Evolutionary conservation across 2,329 filamentous ascomycete genomes (phyloP).

Genomic region (Xylariales sp.): DNA sequence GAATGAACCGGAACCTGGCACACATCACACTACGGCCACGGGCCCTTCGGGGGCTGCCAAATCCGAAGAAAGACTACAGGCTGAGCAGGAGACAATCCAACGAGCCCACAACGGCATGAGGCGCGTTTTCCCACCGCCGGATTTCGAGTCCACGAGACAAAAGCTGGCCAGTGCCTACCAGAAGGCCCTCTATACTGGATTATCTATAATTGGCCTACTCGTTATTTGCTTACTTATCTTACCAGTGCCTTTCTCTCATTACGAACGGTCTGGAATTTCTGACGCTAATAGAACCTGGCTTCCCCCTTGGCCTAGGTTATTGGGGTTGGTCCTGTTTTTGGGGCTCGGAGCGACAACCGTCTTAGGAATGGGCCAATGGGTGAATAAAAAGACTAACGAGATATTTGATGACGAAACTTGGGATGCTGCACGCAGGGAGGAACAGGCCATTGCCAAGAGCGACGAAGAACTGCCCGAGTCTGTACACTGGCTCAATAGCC

Average conservation of each 20-base stretch:
- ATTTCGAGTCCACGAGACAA: conserved; percentile 56
- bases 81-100: conserved; percentile 53
- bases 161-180: conserved; percentile 50
- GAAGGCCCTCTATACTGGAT: conserved; percentile 52
- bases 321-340: conserved; percentile 44
- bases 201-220: conserved; percentile 51
- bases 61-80: conserved; percentile 52
- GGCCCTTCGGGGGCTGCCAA: conserved; percentile 55
- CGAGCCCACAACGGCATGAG: conserved; percentile 56
- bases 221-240: conserved; percentile 43
- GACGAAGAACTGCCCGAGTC: conserved; percentile 70
- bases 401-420: conserved; percentile 77
- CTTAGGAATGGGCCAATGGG: conserved; percentile 67
- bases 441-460: conserved; percentile 57
- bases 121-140: conserved; percentile 60
- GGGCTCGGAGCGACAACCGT: conserved; percentile 50
- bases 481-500: conserved; percentile 76
- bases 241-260: conserved; percentile 41
- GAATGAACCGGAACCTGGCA: conserved; percentile 52
- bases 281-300: conserved; percentile 18
- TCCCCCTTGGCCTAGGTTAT: conserved; percentile 39
- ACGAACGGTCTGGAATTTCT: conserved; percentile 12
- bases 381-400: conserved; percentile 68
- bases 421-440: conserved; percentile 69
- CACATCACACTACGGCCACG: conserved; percentile 53